Evolutionary conservation across 2,329 filamentous ascomycete species (phyloP).

Genomic region (Pezicula carpinea): DNA sequence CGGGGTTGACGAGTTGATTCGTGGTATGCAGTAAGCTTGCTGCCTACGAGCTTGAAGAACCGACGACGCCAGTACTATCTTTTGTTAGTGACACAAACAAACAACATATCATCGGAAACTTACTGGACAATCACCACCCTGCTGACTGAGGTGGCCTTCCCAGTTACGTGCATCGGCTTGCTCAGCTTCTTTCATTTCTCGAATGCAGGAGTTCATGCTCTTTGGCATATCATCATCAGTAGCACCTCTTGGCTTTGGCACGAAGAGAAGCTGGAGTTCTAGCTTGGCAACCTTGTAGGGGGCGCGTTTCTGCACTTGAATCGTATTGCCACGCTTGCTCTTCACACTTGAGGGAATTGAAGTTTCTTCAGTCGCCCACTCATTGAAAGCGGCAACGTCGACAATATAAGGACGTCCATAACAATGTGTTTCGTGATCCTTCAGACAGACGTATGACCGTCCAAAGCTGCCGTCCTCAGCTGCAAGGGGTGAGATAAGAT

Average conservation of each 20-base stretch:
- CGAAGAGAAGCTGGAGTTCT: conserved; percentile 88
- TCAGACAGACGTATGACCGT: conserved; percentile 87
- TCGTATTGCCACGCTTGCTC: conserved; percentile 76
- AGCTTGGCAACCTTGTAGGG: conserved; percentile 97
- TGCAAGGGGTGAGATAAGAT: conserved; percentile 79
- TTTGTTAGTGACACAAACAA: conserved; percentile 32
- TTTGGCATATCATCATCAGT: conserved; percentile 97
- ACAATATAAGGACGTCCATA: conserved; percentile 85
- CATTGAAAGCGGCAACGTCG: conserved; percentile 94
- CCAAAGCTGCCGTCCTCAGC: conserved; percentile 92
- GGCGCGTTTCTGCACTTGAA: conserved; percentile 69
- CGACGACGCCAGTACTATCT: conserved; percentile 90
- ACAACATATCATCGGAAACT: conserved; percentile 36
- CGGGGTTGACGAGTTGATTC: conserved; percentile 93
- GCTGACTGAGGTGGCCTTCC: conserved; percentile 90
- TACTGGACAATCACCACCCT: conserved; percentile 96
- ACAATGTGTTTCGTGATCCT: conserved; percentile 83
- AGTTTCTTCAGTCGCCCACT: conserved; percentile 90
- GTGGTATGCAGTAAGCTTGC: conserved; percentile 91
- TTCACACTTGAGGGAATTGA: conserved; percentile 80
- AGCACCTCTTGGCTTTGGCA: conserved; percentile 82
- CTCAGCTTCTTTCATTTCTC: conserved; percentile 88
- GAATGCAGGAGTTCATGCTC: conserved; percentile 95
- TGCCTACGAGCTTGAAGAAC: conserved; percentile 90
- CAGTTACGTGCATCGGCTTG: conserved; percentile 71